Conservation (phyloP, 306 rosid genomes). For the Prunus kanzakura region DNA sequence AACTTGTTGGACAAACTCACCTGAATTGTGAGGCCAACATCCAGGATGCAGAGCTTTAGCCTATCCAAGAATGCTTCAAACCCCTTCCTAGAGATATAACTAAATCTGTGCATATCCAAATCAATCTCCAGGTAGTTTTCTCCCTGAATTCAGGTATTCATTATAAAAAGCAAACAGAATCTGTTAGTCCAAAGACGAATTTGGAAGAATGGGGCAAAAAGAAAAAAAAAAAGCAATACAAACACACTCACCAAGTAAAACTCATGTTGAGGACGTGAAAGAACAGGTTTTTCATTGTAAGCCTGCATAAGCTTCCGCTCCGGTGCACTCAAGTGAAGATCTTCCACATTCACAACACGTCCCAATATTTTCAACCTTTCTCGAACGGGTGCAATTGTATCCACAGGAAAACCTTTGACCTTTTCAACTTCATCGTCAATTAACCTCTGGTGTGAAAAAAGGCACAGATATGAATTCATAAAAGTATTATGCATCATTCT, state of each 20-base stretch:
- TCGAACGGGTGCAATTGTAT: conserved; percentile 64
- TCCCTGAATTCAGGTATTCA: conserved; percentile 45
- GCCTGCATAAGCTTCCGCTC: conserved; percentile 94
- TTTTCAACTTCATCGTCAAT: conserved; percentile 91
- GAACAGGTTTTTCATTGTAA: conserved; percentile 97
- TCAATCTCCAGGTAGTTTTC: conserved; percentile 95
- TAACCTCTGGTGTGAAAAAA: conserved; percentile 51
- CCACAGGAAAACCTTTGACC: conserved; percentile 87
- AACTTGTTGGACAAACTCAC: conserved; percentile 31
- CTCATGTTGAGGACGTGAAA: conserved; percentile 97
- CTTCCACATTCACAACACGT: conserved; percentile 81
- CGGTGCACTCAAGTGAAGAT: conserved; percentile 76
- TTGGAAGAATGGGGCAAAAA: background rate
- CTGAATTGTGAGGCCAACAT: conserved; percentile 98
- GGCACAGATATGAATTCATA: background rate
- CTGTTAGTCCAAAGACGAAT: background rate
- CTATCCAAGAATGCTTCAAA: conserved; percentile 89
- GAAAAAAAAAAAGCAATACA: background rate
- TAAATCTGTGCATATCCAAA: conserved; percentile 96
- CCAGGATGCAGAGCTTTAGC: conserved; percentile 73
- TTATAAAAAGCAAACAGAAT: background rate
- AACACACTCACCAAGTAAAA: conserved; percentile 60
- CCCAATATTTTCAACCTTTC: conserved; percentile 95
- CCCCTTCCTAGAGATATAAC: conserved; percentile 93
- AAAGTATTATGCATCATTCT: background rate